These are phyloP conservation scores for Tulasnella sp. DNA, from an alignment of 768 basidiomycete genomes.

Conservation along the genomic window DNA sequence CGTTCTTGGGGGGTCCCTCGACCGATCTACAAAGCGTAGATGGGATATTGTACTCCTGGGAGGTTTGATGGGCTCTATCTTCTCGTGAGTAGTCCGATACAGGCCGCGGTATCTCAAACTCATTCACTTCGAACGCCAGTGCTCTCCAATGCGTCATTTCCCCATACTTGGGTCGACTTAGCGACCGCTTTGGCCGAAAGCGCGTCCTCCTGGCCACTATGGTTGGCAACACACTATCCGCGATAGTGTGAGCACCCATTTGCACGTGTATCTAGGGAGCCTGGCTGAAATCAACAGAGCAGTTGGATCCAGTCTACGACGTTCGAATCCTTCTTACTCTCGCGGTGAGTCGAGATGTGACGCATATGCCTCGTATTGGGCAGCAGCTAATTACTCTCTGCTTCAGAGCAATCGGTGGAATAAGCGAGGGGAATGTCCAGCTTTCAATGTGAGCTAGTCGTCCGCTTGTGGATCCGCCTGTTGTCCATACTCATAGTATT, in stretches of 20 bases:
- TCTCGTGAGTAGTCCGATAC: conserved; percentile 53
- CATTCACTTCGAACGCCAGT: conserved; percentile 31
- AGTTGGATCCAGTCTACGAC: conserved; percentile 88
- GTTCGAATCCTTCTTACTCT: conserved; percentile 82
- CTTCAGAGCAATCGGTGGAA: conserved; percentile 60
- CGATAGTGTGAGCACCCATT: conserved; percentile 52
- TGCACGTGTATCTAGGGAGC: conserved; percentile 3
- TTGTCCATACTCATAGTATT: not conserved
- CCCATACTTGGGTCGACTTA: conserved; percentile 69
- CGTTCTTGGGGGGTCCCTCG: conserved; percentile 30
- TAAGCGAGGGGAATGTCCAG: conserved; percentile 97
- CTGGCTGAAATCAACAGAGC: not conserved
- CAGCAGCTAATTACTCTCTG: no score
- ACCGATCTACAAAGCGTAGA: conserved; percentile 33
- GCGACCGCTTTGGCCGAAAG: conserved; percentile 85
- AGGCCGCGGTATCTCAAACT: conserved; percentile 2
- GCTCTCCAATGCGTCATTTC: conserved; percentile 77
- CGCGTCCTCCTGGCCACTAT: conserved; percentile 74
- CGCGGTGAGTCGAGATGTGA: conserved; percentile 38
- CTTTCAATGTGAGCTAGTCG: conserved; percentile 67
- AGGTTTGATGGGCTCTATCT: conserved; percentile 88
- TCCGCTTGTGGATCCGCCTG: not conserved
- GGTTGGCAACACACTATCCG: conserved; percentile 90
- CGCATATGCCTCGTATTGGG: no score
- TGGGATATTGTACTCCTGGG: conserved; percentile 97